Conservation (phyloP, 495 filamentous ascomycete species). For the Daldinia loculata region DNA sequence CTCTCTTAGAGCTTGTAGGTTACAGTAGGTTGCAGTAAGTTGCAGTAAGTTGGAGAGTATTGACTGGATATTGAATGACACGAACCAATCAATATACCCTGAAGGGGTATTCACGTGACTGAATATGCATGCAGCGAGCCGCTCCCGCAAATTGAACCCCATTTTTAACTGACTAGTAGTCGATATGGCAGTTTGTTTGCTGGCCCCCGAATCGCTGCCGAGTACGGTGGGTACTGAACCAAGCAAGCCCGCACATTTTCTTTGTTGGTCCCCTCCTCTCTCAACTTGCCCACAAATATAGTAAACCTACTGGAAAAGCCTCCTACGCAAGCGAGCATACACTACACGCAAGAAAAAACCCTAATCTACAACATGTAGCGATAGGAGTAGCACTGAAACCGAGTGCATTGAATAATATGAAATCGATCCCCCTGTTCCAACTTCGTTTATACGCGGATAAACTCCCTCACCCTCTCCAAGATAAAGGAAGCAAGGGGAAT, state of each 20-base stretch:
- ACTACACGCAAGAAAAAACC: not conserved
- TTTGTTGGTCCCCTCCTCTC: not conserved
- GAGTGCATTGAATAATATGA: not conserved
- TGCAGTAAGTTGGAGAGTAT: not conserved
- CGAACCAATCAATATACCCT: slow-evolving; percentile 35
- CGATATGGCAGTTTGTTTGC: slow-evolving; percentile 33
- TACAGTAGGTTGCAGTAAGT: not conserved
- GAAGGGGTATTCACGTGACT: slow-evolving; percentile 43
- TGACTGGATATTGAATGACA: slow-evolving; percentile 23
- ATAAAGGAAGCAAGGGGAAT: slow-evolving; percentile 33
- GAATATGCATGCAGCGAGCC: slow-evolving; percentile 50
- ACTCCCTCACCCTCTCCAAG: slow-evolving; percentile 23
- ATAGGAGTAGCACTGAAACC: not conserved
- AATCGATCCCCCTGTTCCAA: slow-evolving; percentile 22
- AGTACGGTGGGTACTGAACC: slow-evolving; percentile 11
- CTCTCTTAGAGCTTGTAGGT: slow-evolving; percentile 1
- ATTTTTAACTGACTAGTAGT: slow-evolving; percentile 41
- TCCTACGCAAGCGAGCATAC: not conserved
- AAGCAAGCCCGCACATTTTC: not conserved
- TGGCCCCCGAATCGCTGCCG: slow-evolving; percentile 30
- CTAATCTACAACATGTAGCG: not conserved
- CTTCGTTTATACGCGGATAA: slow-evolving; percentile 16
- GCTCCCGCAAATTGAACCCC: slow-evolving; percentile 46
- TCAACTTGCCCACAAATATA: not conserved
- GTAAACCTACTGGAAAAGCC: not conserved